phyloP scores from a whole-genome alignment of 2,329 filamentous ascomycete genomes.

The Cladosporium sp. region DNA sequence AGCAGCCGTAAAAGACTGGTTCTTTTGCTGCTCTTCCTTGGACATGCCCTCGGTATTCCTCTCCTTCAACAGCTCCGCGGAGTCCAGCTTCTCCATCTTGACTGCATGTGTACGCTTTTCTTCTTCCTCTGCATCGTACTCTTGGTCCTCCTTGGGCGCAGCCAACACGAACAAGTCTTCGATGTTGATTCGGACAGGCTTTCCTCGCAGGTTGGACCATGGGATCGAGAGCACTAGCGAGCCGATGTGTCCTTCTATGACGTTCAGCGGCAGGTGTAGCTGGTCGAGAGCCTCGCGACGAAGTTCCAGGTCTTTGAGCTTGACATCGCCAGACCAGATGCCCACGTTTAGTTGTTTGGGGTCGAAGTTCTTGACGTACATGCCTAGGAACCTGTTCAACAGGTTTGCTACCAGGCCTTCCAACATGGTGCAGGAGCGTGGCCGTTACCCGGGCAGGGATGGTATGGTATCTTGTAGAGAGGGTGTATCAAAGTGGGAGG shows the following conservation, averaged over 20 bases:
- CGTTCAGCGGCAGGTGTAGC: slow-evolving; percentile 93
- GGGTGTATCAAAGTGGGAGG: neutral
- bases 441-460: slow-evolving; percentile 69
- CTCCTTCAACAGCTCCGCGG: slow-evolving; percentile 91
- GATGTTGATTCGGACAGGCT: slow-evolving; percentile 91
- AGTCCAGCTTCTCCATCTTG: slow-evolving; percentile 98
- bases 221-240: slow-evolving; percentile 90
- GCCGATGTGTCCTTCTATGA: slow-evolving; percentile 91
- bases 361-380: slow-evolving; percentile 99
- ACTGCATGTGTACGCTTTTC: slow-evolving; percentile 81
- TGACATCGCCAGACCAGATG: slow-evolving; percentile 98
- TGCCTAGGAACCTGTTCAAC: slow-evolving; percentile 98
- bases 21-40: slow-evolving; percentile 93
- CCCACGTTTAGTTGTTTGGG: slow-evolving; percentile 96
- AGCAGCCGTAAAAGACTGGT: slow-evolving; percentile 95
- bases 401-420: slow-evolving; percentile 95
- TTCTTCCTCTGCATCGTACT: slow-evolving; percentile 92
- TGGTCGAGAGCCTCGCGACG: slow-evolving; percentile 95
- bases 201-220: slow-evolving; percentile 94
- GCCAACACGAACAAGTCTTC: slow-evolving; percentile 96
- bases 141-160: slow-evolving; percentile 90
- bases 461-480: neutral
- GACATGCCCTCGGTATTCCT: slow-evolving; percentile 90
- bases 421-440: slow-evolving; percentile 71
- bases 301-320: slow-evolving; percentile 87